A percentile compares a stretch with the other conserved stretches of the same genome.
Evolutionary conservation across 2,329 filamentous ascomycete genomes (phyloP).

Genomic region (Graphilbum fragrans): DNA sequence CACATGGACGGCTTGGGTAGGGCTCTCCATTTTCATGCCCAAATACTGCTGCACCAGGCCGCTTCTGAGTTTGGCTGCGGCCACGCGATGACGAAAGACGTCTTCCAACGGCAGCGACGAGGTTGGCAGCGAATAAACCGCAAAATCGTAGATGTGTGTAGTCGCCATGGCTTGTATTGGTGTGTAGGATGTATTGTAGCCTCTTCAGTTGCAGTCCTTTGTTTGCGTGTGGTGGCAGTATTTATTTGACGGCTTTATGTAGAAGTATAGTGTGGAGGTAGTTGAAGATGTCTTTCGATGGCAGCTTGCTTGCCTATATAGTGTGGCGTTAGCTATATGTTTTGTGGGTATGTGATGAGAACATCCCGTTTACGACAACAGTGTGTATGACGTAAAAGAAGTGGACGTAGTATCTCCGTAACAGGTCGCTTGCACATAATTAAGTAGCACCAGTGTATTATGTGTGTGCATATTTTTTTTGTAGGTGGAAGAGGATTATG

Average conservation of each 20-base stretch:
- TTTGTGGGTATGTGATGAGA: no score
- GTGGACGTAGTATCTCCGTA: no score
- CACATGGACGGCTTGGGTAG: background rate
- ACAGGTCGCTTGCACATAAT: no score
- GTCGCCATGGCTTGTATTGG: slow-evolving; percentile 3
- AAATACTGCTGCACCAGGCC: slow-evolving; percentile 5
- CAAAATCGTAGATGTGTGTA: slow-evolving; percentile 6
- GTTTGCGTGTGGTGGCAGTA: background rate
- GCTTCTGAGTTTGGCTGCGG: background rate
- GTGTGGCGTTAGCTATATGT: background rate
- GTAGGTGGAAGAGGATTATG: no score
- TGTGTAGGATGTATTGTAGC: background rate
- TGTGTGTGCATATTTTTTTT: no score
- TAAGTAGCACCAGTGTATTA: no score
- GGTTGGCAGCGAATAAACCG: background rate
- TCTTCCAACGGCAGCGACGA: background rate
- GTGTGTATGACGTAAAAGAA: no score
- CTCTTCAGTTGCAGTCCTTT: background rate
- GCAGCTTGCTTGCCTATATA: background rate
- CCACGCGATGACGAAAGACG: slow-evolving; percentile 1
- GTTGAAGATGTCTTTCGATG: no score
- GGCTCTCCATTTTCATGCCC: slow-evolving; percentile 4
- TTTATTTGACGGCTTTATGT: background rate
- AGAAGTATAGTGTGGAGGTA: background rate
- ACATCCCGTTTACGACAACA: no score